phyloP scores from a whole-genome alignment of 371 early-diverging fungal genomes.

The Conidiobolus incongruus region DNA sequence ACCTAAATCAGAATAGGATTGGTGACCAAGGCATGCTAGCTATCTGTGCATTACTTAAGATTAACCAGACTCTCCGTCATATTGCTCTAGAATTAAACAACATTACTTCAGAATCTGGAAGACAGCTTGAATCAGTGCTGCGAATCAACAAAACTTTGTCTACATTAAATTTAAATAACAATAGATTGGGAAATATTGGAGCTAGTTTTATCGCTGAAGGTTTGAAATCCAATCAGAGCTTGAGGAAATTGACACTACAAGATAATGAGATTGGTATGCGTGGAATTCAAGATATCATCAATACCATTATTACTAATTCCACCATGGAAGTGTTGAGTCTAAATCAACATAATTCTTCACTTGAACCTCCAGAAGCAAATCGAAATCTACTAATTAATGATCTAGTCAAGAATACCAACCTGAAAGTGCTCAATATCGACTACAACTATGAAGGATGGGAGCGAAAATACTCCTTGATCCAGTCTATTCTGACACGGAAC shows the following conservation, averaged over 20 bases:
- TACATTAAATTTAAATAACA: background rate
- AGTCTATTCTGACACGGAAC: too few relatives aligned
- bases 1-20: background rate
- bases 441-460: too few relatives aligned
- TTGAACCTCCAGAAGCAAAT: too few relatives aligned
- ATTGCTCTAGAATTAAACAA: background rate
- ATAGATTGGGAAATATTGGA: background rate
- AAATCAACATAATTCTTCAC: too few relatives aligned
- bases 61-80: background rate
- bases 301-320: too few relatives aligned
- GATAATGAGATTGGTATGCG: constrained; percentile 1
- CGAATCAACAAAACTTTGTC: background rate
- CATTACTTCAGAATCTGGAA: background rate
- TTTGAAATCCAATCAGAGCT: too few relatives aligned
- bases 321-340: too few relatives aligned
- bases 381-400: too few relatives aligned
- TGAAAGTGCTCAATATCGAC: too few relatives aligned
- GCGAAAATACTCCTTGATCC: too few relatives aligned
- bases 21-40: background rate
- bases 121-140: background rate
- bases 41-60: background rate
- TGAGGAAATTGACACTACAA: background rate
- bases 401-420: too few relatives aligned
- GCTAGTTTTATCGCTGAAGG: background rate
- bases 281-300: background rate